Base-by-base conservation (phyloP, 2,329 filamentous ascomycete species). In the Uncinocarpus reesii region DNA sequence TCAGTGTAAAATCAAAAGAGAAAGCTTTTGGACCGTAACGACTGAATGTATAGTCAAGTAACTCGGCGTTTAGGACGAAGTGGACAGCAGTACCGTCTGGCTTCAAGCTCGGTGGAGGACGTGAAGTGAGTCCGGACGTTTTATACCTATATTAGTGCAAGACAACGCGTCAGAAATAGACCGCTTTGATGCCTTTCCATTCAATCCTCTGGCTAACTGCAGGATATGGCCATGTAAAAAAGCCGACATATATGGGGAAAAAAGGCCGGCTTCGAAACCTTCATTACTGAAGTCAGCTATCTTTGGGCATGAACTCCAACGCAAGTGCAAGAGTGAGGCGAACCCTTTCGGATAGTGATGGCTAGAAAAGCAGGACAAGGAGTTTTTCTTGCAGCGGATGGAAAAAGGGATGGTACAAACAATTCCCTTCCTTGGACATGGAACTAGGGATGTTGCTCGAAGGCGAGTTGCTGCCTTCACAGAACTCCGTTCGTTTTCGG, bases 291-390 rank as follows among this genome's bases (percentile, higher is more conserved):
- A 35, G 7, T n/a, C 40, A 24, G 23, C 31, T 42, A 36, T 29
- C 15, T 24, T 43, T 37, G 46, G 46, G 46, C 38, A 36, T 26
- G 16, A 35, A 42, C n/a, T 21, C 28, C 24, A 42, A 41, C 36
- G 18, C 36, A 48, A 35, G 28, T 13, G 20, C 29, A 48, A 42
- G 46, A 48, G 46, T 48, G 46, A 48, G 46, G 46, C 46, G 40
- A 23, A n/a, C 31, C 38, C 32, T 46, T 13, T 21, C 15, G 32
- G 21, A 28, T 6, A 24, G 21, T n/a, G 24, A 28, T 42, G 13
- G 21, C 42, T 28, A 26, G 21, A 20, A 31, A 34, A 18, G 10
- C 18, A 2, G 13, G 24, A 15, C 26, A 35, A 24, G 29, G 35
- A 40, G 21, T 32, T 26, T 15, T 31, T 38, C 24, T 48, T 24